Evolutionary conservation across 805 yeast genomes (phyloP), one percentile per base, ranked within the genome.

Genomic region (Yamadazyma olivae): DNA sequence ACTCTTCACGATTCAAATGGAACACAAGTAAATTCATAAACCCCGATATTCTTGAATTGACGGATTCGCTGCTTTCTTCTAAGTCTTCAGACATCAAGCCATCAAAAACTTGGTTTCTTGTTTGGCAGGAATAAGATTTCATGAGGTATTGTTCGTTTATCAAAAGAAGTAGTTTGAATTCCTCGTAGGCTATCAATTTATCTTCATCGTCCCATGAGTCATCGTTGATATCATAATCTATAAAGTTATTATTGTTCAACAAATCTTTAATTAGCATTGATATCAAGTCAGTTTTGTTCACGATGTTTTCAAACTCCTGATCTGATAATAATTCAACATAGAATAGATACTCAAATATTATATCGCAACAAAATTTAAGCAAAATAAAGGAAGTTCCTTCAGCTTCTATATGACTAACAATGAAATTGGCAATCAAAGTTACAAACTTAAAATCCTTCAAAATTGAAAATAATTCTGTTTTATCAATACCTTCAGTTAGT

Each of bases 121-220:
- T 32, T 1, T 42, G 42, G 24, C 55, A 49, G 4, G 57, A 39
- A 56, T 70, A 49, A 46, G 71, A 56, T 46, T 67, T 43, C 76
- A 87, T 82, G 81, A 90, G 77, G 57, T 78, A 90, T 58, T 90
- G 96, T 54, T 90, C 96, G 58, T 90, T 90, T 17, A 90, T 64
- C 1, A 88, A 80, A 26, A 90, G 63, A 9, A 90, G 57, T 12
- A 86, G 62, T 49, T 79, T 81, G 63, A 89, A 80, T 42, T 82
- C 79, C 26, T 85, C 75, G 43, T 77, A 78, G 8, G 71, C 68
- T 10, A 61, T 54, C n/a, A 63, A 46, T 51, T 79, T 82, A 43
- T 69, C 70, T 32, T 78, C 72, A 51, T 82, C 81, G 30, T 72
- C 76, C 38, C 53, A 57, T 26, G 59, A 64, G 5, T 17, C 22